These are phyloP conservation scores for Micromonas pusilla DNA, from an alignment of 139 green algal species.

Conservation along the genomic window DNA sequence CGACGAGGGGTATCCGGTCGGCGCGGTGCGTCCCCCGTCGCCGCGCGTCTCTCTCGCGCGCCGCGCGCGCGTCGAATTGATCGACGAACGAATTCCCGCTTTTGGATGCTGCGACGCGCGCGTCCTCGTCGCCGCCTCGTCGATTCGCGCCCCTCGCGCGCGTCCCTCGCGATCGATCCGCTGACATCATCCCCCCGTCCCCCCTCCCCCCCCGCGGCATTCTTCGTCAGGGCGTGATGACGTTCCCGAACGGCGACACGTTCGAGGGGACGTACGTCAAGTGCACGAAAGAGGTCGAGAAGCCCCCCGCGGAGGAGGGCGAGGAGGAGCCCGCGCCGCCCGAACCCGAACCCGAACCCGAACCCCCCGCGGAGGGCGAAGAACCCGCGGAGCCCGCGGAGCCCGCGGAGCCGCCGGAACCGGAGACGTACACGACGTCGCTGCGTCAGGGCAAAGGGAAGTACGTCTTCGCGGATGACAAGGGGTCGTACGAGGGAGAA, in stretches of 20 bases:
- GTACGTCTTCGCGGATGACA: not conserved
- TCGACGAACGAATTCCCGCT: not conserved
- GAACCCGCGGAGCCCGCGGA: not conserved
- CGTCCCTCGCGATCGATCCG: too few relatives aligned
- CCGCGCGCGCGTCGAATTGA: not conserved
- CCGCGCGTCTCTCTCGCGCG: not conserved
- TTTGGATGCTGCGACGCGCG: too few relatives aligned
- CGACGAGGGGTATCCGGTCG: not conserved
- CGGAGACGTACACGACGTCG: not conserved
- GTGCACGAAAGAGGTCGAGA: not conserved
- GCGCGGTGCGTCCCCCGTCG: not conserved
- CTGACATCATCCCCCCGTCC: too few relatives aligned
- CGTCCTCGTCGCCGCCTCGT: too few relatives aligned
- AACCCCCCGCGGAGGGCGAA: too few relatives aligned
- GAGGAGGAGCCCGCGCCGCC: not conserved
- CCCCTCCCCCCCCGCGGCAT: not conserved
- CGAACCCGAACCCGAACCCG: not conserved
- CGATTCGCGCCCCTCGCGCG: too few relatives aligned
- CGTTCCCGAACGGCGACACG: not conserved
- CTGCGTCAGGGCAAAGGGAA: not conserved
- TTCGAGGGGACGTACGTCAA: not conserved
- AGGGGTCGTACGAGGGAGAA: constrained; percentile 22
- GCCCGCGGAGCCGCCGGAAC: not conserved
- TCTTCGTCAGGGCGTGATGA: not conserved
- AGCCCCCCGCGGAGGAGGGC: too few relatives aligned